Evolutionary conservation across 805 yeast species (phyloP), one percentile per base, ranked within the genome.

Genomic region (Starmerella apis): DNA sequence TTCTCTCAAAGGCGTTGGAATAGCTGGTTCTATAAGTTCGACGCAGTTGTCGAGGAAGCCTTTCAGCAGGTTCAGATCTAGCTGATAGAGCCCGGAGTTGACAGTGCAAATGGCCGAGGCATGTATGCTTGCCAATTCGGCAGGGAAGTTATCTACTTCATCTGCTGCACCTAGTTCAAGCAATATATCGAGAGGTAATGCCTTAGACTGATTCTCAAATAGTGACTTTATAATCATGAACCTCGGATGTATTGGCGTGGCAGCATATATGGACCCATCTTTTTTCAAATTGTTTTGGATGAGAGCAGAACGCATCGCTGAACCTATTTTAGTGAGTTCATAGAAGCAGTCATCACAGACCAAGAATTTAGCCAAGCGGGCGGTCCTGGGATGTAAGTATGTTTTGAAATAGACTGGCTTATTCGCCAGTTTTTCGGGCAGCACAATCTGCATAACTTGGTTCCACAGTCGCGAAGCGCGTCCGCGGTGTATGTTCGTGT

Each of bases 191-290:
- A 56, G 43, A 4, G 64, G 61, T 35, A 63, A 48, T 23, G 53
- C 51, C 27, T 54, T 51, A 13, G 24, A 14, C 13, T 54, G 37
- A 42, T 55, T 46, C 14, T 16, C 47, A 38, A 41, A 53, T 13
- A 65, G 51, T 4, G 56, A 52, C 1, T 56, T 56, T 18, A 65
- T 44, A 1, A 61, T 46, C 9, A 64, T 46, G 47, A 56, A 63
- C 11, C 62, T 30, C 2, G 64, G 61, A 43, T 63, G 56, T 14
- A 63, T 43, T 1, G 65, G 64, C 8, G 62, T 56, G 4, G 62
- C 55, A 4, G 58, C 60, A 6, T 54, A 46, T 11, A 64, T 18
- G 4, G 51, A 23, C 3, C 61, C 59, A 43, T 61, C 62, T 37
- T 28, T 10, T 25, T 9, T n/a, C 43, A 56, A 27, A 41, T 31